These are phyloP conservation scores for Ophiostoma triangulosporum DNA, from an alignment of 2,329 filamentous ascomycete genomes.

Conservation along the genomic window DNA sequence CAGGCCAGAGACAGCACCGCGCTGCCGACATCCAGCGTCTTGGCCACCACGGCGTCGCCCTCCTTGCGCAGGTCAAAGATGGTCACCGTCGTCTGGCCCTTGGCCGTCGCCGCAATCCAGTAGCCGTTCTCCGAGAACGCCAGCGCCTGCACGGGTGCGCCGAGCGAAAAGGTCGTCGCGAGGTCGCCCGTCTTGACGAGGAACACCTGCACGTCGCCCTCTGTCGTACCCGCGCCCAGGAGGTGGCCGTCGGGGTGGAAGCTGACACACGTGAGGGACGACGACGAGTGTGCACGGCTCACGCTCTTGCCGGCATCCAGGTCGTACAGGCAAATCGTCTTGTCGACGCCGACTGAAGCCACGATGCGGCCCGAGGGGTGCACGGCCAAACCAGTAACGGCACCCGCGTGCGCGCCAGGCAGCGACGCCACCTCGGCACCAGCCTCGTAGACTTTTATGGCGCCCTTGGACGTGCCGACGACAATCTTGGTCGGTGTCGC, in stretches of 20 bases:
- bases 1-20: constrained; percentile 69
- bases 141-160: constrained; percentile 59
- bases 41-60: constrained; percentile 64
- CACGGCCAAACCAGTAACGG: constrained; percentile 61
- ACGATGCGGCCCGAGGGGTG: constrained; percentile 76
- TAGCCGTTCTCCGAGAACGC: constrained; percentile 94
- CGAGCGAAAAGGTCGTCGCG: constrained; percentile 59
- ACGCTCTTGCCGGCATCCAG: constrained; percentile 52
- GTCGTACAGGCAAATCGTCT: constrained; percentile 87
- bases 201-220: constrained; percentile 77
- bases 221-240: constrained; percentile 67
- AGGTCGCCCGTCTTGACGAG: constrained; percentile 68
- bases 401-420: constrained; percentile 62
- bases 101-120: constrained; percentile 76
- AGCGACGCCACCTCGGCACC: constrained; percentile 57
- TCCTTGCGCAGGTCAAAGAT: constrained; percentile 91
- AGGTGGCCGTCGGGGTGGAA: constrained; percentile 98
- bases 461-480: constrained; percentile 58
- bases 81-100: constrained; percentile 64
- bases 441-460: constrained; percentile 65
- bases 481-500: constrained; percentile 55
- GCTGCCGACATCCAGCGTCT: constrained; percentile 74
- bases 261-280: constrained; percentile 58
- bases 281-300: constrained; percentile 66
- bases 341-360: constrained; percentile 79